Evolutionary conservation across 768 basidiomycete species (phyloP).

Genomic region (Hericium coralloides): DNA sequence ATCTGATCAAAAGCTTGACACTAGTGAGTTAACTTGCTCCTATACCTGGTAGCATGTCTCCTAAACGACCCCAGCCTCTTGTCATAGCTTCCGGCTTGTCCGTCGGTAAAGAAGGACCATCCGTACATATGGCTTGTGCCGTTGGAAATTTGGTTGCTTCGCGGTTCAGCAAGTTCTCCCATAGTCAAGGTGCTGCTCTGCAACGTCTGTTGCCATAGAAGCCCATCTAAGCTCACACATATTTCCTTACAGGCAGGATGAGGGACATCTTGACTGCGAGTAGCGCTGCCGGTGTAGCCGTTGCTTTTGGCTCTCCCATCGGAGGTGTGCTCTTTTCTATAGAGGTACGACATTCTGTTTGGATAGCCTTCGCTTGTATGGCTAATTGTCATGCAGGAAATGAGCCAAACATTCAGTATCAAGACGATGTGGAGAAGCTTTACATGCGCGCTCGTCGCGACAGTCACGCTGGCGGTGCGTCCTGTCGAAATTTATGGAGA

Average conservation of each 20-base stretch:
- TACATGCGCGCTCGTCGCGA: slow-evolving; percentile 94
- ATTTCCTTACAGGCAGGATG: slow-evolving; percentile 47
- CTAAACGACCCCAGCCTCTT: slow-evolving; percentile 55
- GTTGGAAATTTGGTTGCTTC: slow-evolving; percentile 87
- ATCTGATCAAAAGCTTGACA: slow-evolving; percentile 89
- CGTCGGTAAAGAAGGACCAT: slow-evolving; percentile 97
- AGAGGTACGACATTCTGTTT: slow-evolving; percentile 47
- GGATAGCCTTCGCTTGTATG: not conserved
- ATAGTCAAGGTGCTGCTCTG: slow-evolving; percentile 67
- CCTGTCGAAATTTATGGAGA: not conserved
- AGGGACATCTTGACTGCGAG: slow-evolving; percentile 91
- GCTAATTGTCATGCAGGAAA: slow-evolving; percentile 57
- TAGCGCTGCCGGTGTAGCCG: slow-evolving; percentile 96
- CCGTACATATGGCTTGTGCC: slow-evolving; percentile 94
- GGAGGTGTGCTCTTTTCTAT: slow-evolving; percentile 97
- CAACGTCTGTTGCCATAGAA: not conserved
- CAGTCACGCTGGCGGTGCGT: slow-evolving; percentile 88
- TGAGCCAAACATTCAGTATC: slow-evolving; percentile 95
- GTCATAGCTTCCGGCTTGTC: slow-evolving; percentile 96
- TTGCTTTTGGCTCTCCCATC: slow-evolving; percentile 97
- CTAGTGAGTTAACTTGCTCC: slow-evolving; percentile 43
- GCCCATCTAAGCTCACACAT: slow-evolving; percentile 12
- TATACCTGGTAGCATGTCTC: not conserved
- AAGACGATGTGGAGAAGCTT: slow-evolving; percentile 99
- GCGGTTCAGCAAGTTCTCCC: slow-evolving; percentile 70